These are phyloP conservation scores for Chlamydomonas applanata DNA, from an alignment of 139 green algal genomes.

Conservation along the genomic window DNA sequence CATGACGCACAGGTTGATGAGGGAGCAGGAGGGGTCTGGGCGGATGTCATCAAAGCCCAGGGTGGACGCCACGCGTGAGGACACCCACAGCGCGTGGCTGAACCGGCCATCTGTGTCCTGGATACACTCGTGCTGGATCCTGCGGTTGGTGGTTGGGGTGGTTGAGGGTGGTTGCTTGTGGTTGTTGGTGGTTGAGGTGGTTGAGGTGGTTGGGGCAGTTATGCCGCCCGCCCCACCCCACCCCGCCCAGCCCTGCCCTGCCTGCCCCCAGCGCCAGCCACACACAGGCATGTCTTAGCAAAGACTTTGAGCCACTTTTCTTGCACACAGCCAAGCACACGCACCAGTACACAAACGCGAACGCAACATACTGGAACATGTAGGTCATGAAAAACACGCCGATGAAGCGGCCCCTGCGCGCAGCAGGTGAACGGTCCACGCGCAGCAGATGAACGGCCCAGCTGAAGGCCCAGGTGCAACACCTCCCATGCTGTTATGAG, in stretches of 20 bases:
- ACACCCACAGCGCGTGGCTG: conserved; percentile 52
- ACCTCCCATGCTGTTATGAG: no score
- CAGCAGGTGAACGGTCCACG: no score
- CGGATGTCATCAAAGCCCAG: conserved; percentile 50
- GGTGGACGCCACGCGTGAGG: conserved; percentile 48
- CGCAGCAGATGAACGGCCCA: no score
- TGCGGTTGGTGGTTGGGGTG: background rate
- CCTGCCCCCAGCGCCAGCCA: no score
- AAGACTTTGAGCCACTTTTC: no score
- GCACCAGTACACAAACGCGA: conserved; percentile 20
- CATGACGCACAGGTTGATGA: conserved; percentile 58
- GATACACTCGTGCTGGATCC: conserved; percentile 4
- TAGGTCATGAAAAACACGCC: conserved; percentile 17
- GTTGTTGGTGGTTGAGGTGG: background rate
- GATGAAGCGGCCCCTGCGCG: conserved; percentile 49
- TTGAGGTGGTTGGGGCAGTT: background rate
- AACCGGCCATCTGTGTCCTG: conserved; percentile 22
- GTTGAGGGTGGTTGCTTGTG: background rate
- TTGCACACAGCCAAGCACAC: background rate
- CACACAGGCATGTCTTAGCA: no score
- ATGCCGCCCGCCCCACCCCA: background rate
- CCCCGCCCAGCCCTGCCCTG: no score
- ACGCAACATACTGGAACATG: conserved; percentile 11
- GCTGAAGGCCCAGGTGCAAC: no score
- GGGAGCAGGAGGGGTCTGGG: conserved; percentile 40